Evolutionary conservation across 139 green algal genomes (phyloP), one percentile per base, ranked within the genome.

Genomic region (Desmodesmus armatus): DNA sequence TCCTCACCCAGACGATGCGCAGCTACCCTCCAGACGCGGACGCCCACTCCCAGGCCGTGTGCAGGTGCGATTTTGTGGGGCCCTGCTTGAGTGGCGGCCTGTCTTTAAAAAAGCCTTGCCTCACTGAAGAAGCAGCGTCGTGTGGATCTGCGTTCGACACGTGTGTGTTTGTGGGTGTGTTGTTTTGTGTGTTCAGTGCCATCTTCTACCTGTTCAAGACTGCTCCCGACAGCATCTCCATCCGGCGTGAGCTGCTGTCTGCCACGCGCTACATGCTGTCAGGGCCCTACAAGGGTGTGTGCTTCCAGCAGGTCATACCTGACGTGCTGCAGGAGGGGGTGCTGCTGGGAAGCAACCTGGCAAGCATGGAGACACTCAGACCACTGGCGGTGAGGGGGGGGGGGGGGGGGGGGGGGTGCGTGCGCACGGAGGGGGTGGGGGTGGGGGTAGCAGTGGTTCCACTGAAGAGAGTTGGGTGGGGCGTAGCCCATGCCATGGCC

Each of bases 181-280:
- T 63, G 53, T n/a, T n/a, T n/a, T n/a, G n/a, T n/a, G n/a, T n/a
- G n/a, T n/a, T n/a, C n/a, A 33, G 35, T n/a, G 47, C 62, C 3
- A 21, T 84, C 3, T 84, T 84, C 60, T 75, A 62, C 41, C 78
- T 76, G 11, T 81, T 63, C n/a, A 73, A 86, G 31, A 91, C 83
- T 7, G 93, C 89, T 55, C 96, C 96, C 5, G 94, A 98, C 80
- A 82, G 87, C 55, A 88, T 97, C 19, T 31, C 86, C 39, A 87
- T 90, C 23, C 90, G 96, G 35, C 97, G 96, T 79, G 97, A 99
- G 91, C 87, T 98, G 49, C 90, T 98, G 29, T 89, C 96, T 0
- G 91, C 92, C 23, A 92, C 93, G 23, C 91, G 95, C 37, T 92
- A 96, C 62, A 81, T 96, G 23, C 70, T 98, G 43, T 78, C 78